Evolutionary conservation across 1,284 basidiomycete genomes (phyloP).

Genomic region (Apiotrichum domesticum): DNA sequence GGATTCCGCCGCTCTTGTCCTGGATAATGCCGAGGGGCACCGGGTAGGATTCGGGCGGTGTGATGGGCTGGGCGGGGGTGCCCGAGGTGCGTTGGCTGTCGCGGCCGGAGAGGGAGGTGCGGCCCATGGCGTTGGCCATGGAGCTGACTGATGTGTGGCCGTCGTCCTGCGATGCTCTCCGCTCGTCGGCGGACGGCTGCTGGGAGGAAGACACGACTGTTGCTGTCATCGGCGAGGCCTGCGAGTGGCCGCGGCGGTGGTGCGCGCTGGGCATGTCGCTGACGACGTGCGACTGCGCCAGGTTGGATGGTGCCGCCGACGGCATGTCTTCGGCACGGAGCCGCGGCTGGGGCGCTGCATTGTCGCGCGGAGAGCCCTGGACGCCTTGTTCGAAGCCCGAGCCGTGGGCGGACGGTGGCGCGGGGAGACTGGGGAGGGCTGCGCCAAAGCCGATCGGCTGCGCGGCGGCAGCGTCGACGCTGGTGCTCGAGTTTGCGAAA

Average conservation of each 20-base stretch:
- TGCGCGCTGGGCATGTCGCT: conserved; percentile 24
- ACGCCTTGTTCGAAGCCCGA: conserved; percentile 3
- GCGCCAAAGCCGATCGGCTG: conserved; percentile 59
- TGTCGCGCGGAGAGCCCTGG: conserved; percentile 49
- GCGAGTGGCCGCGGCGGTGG: conserved; percentile 42
- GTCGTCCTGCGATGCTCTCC: conserved; percentile 59
- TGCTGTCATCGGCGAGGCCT: conserved; percentile 20
- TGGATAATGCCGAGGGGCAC: conserved; percentile 15
- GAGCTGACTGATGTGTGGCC: conserved; percentile 55
- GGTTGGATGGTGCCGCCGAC: conserved; percentile 28
- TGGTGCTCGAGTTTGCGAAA: conserved; percentile 85
- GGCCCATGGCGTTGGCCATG: conserved; percentile 29
- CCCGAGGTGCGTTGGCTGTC: conserved; percentile 22
- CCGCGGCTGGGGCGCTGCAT: conserved; percentile 49
- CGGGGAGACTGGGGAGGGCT: conserved; percentile 70
- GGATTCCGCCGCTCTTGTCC: conserved; percentile 19
- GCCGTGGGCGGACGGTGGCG: conserved; percentile 58
- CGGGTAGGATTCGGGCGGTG: conserved; percentile 22
- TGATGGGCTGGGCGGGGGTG: conserved; percentile 12
- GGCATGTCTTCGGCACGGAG: conserved; percentile 27
- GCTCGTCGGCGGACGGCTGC: background rate
- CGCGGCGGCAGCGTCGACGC: conserved; percentile 31
- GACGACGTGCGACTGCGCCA: conserved; percentile 43
- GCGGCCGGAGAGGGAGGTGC: conserved; percentile 26
- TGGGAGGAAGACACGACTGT: conserved; percentile 27